phyloP scores from a whole-genome alignment of 768 basidiomycete genomes.

The Pholiota microspora region DNA sequence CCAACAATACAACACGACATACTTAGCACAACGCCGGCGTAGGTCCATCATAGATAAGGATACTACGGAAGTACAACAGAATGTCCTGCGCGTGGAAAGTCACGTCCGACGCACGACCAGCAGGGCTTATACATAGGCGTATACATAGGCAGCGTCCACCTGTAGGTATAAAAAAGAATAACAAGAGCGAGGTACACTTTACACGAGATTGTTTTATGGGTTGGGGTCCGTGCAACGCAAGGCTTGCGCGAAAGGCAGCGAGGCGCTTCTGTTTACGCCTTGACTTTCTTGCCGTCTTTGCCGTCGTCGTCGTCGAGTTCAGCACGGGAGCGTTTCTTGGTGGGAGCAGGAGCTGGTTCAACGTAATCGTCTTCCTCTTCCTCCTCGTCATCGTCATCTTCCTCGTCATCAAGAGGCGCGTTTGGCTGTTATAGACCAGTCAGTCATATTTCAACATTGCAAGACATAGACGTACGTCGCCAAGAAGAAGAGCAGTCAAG shows the following conservation, averaged over 20 bases:
- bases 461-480: slow-evolving; percentile 20
- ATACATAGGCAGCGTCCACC: background rate
- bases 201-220: background rate
- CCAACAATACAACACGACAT: background rate
- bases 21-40: background rate
- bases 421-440: slow-evolving; percentile 21
- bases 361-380: slow-evolving; percentile 30
- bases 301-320: slow-evolving; percentile 31
- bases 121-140: background rate
- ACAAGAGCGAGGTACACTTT: slow-evolving; percentile 6
- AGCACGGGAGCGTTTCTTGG: slow-evolving; percentile 36
- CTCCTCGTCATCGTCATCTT: slow-evolving; percentile 22
- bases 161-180: background rate
- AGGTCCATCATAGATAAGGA: background rate
- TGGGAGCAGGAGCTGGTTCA: slow-evolving; percentile 19
- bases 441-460: background rate
- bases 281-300: slow-evolving; percentile 39
- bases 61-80: background rate
- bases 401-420: slow-evolving; percentile 25
- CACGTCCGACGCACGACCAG: background rate
- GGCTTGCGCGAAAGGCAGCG: background rate
- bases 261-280: slow-evolving; percentile 27
- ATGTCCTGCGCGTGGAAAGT: background rate
- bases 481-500: slow-evolving; percentile 29
- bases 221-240: background rate